A percentile compares a stretch with the other conserved stretches of the same genome.
Conservation (phyloP, 2,329 filamentous ascomycete genomes). For the Juglanconis oblonga region DNA sequence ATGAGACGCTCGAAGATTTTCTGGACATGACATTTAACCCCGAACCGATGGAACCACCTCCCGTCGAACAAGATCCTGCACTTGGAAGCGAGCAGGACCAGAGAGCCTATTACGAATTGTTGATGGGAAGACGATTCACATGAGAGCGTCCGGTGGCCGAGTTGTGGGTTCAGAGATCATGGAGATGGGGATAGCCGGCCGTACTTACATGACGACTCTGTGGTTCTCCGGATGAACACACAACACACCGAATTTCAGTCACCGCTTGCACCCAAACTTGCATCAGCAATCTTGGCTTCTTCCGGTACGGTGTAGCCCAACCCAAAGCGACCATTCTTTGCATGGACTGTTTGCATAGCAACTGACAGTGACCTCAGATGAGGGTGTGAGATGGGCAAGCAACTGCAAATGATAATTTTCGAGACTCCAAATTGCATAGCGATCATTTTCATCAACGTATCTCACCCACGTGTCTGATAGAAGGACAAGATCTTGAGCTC, state of each 20-base stretch:
- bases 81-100: constrained; percentile 32
- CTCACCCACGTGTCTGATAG: too few species aligned
- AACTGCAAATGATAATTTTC: too few species aligned
- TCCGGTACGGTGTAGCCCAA: too few species aligned
- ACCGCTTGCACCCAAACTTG: neutral
- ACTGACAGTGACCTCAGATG: neutral
- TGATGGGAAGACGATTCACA: constrained; percentile 30
- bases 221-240: neutral
- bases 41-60: constrained; percentile 26
- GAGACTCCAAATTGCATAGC: too few species aligned
- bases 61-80: constrained; percentile 16
- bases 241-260: neutral
- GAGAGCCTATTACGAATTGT: constrained; percentile 35
- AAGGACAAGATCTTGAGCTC: neutral
- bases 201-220: neutral
- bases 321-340: too few species aligned
- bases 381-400: neutral
- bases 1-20: constrained; percentile 36
- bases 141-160: neutral
- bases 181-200: neutral
- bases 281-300: neutral
- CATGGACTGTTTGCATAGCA: neutral
- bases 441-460: too few species aligned
- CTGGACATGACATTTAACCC: constrained; percentile 34
- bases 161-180: neutral